Evolutionary conservation across 2,329 filamentous ascomycete species (phyloP).

Genomic region (Clarireedia paspali): DNA sequence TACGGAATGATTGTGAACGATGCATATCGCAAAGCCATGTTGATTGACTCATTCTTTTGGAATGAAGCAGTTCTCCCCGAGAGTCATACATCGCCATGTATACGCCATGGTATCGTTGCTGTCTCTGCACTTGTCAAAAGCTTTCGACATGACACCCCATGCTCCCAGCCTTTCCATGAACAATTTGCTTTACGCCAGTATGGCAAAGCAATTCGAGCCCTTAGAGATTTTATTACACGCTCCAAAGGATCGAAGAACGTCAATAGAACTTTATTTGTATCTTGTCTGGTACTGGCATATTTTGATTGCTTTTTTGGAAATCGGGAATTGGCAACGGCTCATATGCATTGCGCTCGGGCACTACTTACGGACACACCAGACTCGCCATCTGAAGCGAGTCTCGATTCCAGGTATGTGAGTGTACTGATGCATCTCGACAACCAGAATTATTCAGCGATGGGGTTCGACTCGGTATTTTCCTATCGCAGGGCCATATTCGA

Average conservation of each 20-base stretch:
- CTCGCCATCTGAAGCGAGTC: conserved; percentile 19
- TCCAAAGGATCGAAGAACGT: conserved; percentile 1
- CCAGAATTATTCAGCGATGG: conserved; percentile 24
- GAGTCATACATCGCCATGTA: conserved; percentile 13
- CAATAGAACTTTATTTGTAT: conserved; percentile 14
- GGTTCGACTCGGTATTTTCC: conserved; percentile 48
- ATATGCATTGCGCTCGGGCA: conserved; percentile 37
- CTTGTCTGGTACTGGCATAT: conserved; percentile 19
- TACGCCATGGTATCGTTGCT: conserved; percentile 24
- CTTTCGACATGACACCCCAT: conserved; percentile 1
- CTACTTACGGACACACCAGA: conserved; percentile 8
- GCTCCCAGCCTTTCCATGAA: conserved; percentile 13
- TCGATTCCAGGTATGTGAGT: conserved; percentile 48
- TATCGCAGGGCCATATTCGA: conserved; percentile 34
- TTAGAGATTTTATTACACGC: conserved; percentile 16
- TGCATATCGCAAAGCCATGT: not conserved
- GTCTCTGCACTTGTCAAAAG: conserved; percentile 20
- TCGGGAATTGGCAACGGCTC: conserved; percentile 50
- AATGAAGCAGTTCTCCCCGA: conserved; percentile 16
- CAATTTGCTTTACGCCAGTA: conserved; percentile 24
- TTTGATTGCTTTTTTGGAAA: conserved; percentile 26
- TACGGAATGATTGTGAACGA: conserved; percentile 1
- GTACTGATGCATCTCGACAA: conserved; percentile 55
- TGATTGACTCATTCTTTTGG: conserved; percentile 44
- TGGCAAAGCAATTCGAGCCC: conserved; percentile 19